Conservation (phyloP, 2,329 filamentous ascomycete genomes). For the Aspergillus hortae region DNA sequence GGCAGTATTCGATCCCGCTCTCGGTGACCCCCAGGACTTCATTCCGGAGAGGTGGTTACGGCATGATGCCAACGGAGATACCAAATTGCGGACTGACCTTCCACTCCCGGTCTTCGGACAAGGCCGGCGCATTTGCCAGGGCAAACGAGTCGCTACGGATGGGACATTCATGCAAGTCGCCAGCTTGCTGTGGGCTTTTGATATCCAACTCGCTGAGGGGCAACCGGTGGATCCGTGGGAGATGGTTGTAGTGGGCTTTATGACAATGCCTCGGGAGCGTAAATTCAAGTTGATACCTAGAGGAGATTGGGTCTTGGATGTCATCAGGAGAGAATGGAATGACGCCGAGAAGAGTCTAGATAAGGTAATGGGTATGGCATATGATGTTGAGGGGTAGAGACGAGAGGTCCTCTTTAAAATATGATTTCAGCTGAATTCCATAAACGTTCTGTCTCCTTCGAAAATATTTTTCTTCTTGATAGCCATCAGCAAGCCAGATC, state of each 20-base stretch:
- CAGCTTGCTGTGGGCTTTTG: constrained; percentile 21
- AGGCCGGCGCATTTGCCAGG: constrained; percentile 20
- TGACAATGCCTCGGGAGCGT: constrained; percentile 18
- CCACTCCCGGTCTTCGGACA: constrained; percentile 21
- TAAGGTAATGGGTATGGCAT: constrained; percentile 13
- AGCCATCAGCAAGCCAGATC: no score
- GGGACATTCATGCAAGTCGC: constrained; percentile 21
- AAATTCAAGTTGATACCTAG: constrained; percentile 18
- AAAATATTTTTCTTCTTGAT: no score
- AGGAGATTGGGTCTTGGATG: constrained; percentile 13
- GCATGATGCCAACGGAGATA: not conserved
- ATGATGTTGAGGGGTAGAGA: constrained; percentile 12
- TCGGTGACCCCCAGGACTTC: constrained; percentile 16
- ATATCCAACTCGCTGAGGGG: constrained; percentile 13
- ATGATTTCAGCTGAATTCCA: no score
- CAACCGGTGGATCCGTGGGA: constrained; percentile 18
- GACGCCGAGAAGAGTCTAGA: constrained; percentile 13
- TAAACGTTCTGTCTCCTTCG: no score
- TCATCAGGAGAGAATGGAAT: constrained; percentile 17
- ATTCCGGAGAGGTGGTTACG: constrained; percentile 19
- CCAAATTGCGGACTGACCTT: constrained; percentile 15
- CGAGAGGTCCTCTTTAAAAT: no score
- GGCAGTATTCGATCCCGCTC: constrained; percentile 29
- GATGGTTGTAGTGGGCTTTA: constrained; percentile 22
- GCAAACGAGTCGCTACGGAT: constrained; percentile 20